Conservation (phyloP, 768 basidiomycete genomes). For the Lanmaoa rubissima region DNA sequence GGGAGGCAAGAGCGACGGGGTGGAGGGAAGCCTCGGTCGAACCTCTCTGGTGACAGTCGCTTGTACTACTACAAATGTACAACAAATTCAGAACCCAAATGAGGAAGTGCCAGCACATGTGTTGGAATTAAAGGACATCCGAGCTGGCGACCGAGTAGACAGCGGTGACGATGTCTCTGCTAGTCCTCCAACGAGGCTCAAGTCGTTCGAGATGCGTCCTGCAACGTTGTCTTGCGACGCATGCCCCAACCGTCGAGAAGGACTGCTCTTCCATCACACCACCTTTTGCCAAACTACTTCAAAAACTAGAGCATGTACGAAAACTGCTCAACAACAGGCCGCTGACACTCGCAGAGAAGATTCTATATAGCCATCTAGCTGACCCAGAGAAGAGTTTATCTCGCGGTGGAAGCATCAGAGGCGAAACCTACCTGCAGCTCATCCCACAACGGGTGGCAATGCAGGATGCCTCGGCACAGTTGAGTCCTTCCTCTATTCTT, state of each 20-base stretch:
- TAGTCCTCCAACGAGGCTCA: conserved; percentile 18
- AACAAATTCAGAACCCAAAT: background rate
- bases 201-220: conserved; percentile 20
- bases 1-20: conserved; percentile 66
- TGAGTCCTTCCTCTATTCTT: conserved; percentile 39
- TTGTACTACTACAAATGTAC: background rate
- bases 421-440: conserved; percentile 88
- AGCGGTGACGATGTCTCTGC: conserved; percentile 19
- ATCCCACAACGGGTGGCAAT: conserved; percentile 93
- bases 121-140: background rate
- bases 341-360: conserved; percentile 95
- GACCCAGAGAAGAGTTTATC: conserved; percentile 73
- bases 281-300: conserved; percentile 69
- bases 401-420: conserved; percentile 67
- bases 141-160: background rate
- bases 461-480: conserved; percentile 92
- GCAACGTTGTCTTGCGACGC: conserved; percentile 37
- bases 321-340: conserved; percentile 68
- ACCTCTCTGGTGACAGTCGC: conserved; percentile 57
- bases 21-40: conserved; percentile 55
- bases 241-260: conserved; percentile 45
- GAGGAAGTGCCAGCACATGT: background rate
- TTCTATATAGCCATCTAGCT: conserved; percentile 88
- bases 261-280: conserved; percentile 78
- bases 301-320: conserved; percentile 70